Conservation (phyloP, 2,329 filamentous ascomycete genomes). For the Aquanectria penicillioides region DNA sequence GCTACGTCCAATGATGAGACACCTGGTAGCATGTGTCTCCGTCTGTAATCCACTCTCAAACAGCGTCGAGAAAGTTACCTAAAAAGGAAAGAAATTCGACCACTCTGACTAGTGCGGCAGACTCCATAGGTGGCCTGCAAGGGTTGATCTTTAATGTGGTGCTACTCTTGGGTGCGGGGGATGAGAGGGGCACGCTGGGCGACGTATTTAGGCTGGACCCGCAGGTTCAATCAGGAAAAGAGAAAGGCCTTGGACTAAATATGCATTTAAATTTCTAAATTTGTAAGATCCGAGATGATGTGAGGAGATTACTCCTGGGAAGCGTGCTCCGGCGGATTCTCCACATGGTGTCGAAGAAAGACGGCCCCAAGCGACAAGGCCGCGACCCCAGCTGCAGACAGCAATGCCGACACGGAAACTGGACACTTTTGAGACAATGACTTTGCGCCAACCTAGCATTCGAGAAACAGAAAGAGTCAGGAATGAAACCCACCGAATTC, state of each 20-base stretch:
- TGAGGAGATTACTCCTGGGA: constrained; percentile 4
- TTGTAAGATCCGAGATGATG: too few relatives aligned
- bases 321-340: neutral
- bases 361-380: constrained; percentile 13
- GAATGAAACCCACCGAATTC: neutral
- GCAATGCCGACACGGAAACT: neutral
- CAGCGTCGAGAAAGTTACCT: neutral
- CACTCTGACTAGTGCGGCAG: neutral
- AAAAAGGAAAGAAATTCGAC: constrained; percentile 15
- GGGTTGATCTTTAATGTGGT: neutral
- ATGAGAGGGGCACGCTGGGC: neutral
- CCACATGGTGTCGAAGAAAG: constrained; percentile 16
- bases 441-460: neutral
- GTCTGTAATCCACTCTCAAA: neutral
- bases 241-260: neutral
- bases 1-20: neutral
- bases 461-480: neutral
- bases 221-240: neutral
- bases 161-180: neutral
- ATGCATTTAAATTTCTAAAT: too few relatives aligned
- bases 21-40: neutral
- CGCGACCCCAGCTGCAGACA: constrained; percentile 4
- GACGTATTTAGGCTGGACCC: neutral
- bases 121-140: neutral
- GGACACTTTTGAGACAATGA: neutral